phyloP scores from a whole-genome alignment of 306 rosid genomes.

The Vigna hirtella region DNA sequence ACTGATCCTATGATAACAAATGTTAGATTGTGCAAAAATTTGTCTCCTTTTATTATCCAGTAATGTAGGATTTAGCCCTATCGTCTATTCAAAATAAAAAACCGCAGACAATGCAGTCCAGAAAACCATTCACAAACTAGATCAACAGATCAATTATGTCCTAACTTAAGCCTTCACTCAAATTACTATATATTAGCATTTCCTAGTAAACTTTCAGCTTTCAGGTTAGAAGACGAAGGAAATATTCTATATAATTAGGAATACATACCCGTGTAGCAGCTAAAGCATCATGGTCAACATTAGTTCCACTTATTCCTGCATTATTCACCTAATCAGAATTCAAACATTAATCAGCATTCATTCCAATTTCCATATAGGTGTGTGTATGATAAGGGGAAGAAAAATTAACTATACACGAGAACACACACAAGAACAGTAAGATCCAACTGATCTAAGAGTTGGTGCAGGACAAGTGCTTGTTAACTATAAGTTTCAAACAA shows the following conservation, averaged over 20 bases:
- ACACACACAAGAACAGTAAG: neutral
- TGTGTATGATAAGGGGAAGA: neutral
- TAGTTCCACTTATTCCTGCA: slow-evolving; percentile 41
- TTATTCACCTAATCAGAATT: slow-evolving; percentile 45
- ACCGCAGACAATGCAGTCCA: neutral
- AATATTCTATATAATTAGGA: neutral
- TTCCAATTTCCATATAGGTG: neutral
- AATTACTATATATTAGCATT: neutral
- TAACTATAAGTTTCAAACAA: neutral
- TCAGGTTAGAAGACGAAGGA: neutral
- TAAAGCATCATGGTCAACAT: slow-evolving; percentile 20
- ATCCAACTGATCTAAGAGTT: slow-evolving; percentile 5
- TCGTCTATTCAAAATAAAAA: slow-evolving; percentile 2
- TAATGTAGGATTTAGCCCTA: neutral
- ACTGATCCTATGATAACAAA: no score
- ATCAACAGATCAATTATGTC: slow-evolving; percentile 1
- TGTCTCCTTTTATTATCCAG: neutral
- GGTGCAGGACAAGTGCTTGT: neutral
- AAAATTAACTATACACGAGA: neutral
- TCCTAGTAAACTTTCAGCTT: neutral
- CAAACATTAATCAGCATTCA: slow-evolving; percentile 1
- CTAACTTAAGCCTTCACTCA: neutral
- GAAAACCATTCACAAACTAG: neutral
- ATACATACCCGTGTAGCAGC: slow-evolving; percentile 5
- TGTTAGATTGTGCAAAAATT: neutral